Percentiles rank a stretch among this genome's conserved stretches.
Conservation (phyloP, 2,329 filamentous ascomycete species). For the Fusarium temperatum region DNA sequence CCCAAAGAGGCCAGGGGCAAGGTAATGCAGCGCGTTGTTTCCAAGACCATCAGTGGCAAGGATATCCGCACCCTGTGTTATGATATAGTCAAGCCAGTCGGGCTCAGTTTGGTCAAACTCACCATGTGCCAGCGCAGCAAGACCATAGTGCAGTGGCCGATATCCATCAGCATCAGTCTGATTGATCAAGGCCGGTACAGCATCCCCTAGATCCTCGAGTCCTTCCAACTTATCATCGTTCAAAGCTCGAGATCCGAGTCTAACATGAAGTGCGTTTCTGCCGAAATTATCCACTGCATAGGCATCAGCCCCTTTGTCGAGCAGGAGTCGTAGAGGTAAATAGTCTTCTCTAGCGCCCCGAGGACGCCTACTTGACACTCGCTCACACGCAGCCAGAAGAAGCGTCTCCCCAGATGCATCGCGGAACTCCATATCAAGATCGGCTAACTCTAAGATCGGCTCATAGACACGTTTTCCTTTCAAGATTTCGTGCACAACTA, state of each 20-base stretch:
- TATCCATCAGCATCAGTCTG: constrained; percentile 23
- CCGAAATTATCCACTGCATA: constrained; percentile 7
- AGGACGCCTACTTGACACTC: neutral
- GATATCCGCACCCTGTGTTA: constrained; percentile 14
- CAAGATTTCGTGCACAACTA: constrained; percentile 20
- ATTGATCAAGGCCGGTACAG: constrained; percentile 10
- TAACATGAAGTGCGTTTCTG: constrained; percentile 26
- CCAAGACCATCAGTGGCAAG: constrained; percentile 3
- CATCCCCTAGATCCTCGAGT: neutral
- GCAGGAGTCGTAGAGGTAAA: neutral
- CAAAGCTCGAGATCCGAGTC: neutral
- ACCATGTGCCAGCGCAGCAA: neutral
- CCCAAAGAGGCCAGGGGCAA: neutral
- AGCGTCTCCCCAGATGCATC: constrained; percentile 16
- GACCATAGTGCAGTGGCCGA: constrained; percentile 26
- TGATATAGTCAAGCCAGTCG: constrained; percentile 16
- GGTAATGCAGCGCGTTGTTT: constrained; percentile 25
- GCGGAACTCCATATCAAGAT: constrained; percentile 18
- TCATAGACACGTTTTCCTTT: neutral
- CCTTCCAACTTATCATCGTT: neutral
- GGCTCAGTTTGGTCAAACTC: neutral
- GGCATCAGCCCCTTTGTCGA: constrained; percentile 24
- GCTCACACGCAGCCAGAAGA: constrained; percentile 17
- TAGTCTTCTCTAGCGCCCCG: no score
- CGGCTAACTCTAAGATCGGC: constrained; percentile 15